Base-by-base conservation (phyloP, 352 stramenopile genomes). In the Phytophthora vignae region DNA sequence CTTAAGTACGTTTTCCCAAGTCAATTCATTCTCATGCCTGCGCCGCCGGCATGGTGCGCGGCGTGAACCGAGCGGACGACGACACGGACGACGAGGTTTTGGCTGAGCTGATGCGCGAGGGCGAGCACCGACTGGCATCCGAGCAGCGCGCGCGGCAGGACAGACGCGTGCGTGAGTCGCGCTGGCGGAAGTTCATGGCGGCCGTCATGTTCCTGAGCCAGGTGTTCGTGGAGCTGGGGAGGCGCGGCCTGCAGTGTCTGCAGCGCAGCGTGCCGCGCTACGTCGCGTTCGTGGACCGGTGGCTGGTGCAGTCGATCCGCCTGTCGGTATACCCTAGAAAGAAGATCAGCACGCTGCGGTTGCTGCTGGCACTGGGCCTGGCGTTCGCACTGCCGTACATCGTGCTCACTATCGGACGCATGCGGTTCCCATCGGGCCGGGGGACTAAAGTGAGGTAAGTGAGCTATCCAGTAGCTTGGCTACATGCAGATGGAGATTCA, bases 221-320 rank as follows among this genome's bases (percentile, higher is more conserved):
- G 52, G 72, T 92, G 49, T 65, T 90, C 25, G 19, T 90, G 19
- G 81, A 90, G 58, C 60, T 90, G 49, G 78, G 80, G 0, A 69
- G 84, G 1, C 78, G 84, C 15, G 57, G 56, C 6, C 36, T 90
- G 60, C 80, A 81, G 19, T 71, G 78, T 49, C 60, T 89, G 12
- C 78, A 90, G 73, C 74, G 78, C n/a, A 81, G 73, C 50, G 73
- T 84, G 17, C 77, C 74, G 38, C 77, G 71, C 25, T 90, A 87
- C 65, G 74, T 90, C 6, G 73, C 75, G 46, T 81, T 85, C 50
- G 58, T 85, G 29, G 80, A 91, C 50, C 79, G 79, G 14, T 83
- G 81, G 60, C 64, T 90, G 19, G 73, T 88, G 48, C 73, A 86
- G 49, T 66, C 72, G n/a, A 77, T 87, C 15, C 80, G 84, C 14